Base-by-base conservation (phyloP, 495 filamentous ascomycete genomes). In the Penicillium cinerascens region DNA sequence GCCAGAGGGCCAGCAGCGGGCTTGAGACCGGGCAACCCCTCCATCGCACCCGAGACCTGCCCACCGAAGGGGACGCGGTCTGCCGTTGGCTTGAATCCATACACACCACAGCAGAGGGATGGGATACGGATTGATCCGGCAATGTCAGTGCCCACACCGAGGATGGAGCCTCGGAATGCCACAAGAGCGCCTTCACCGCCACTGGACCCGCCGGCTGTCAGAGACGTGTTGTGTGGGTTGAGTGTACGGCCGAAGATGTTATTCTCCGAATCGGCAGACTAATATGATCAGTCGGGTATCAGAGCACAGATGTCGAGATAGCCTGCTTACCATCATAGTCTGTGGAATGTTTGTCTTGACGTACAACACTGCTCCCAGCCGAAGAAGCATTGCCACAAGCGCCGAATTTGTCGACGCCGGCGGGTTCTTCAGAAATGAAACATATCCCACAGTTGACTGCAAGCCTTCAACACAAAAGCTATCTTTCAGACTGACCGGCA, bases 81-180 rank as follows among this genome's bases (percentile, higher is more conserved):
- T 11, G 61, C 61, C 0, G 80, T 87, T 1, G 86, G 84, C 48
- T 80, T 79, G 52, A 86, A 73, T 0, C 84, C 84, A 59, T 78
- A 87, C 0, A 88, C 44, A 5, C 80, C 83, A 44, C 80, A 78
- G 59, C 78, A 81, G 8, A 79, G 76, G 1, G 86, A 82, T 3
- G 86, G 86, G 15, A 69, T 71, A 1, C 83, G 69, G 46, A 86
- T 82, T 2, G 78, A 83, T 4, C 82, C 83, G 13, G 64, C 84
- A 51, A 87, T 80, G 53, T 87, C 84, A 5, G 79, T 81, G 0
- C 82, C 84, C 25, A 87, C 76, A 1, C 84, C 84, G 3, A 85
- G 65, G 41, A 77, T 69, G 9, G 73, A 78, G 7, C 82, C 82
- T 11, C 76, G 65, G 25, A 82, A 63, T 8, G 71, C 78, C 6